Evolutionary conservation across 495 filamentous ascomycete species (phyloP).

Genomic region (Aspergillus wentii): DNA sequence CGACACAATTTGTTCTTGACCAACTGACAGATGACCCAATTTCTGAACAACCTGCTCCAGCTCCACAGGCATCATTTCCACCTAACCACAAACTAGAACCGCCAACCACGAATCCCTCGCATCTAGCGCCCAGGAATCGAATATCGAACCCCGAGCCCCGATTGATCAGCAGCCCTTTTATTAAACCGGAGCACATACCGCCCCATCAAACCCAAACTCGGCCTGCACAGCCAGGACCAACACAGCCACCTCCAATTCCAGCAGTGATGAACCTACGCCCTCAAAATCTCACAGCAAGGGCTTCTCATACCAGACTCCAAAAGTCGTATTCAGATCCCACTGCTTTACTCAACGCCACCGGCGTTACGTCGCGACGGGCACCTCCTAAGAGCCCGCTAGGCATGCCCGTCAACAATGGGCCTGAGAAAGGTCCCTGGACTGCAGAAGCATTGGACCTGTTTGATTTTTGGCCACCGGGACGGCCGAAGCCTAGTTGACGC

Average conservation of each 20-base stretch:
- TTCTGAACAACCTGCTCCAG: no score
- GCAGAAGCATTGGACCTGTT: constrained; percentile 56
- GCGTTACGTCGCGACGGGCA: constrained; percentile 9
- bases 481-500: constrained; percentile 28
- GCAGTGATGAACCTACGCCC: no score
- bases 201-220: no score
- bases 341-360: constrained; percentile 13
- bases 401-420: background rate
- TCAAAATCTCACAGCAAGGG: no score
- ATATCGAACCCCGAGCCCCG: no score
- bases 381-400: constrained; percentile 16
- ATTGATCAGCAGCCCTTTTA: no score
- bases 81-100: background rate
- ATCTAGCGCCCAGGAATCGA: no score
- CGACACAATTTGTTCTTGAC: constrained; percentile 28
- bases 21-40: constrained; percentile 17
- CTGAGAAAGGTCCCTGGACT: constrained; percentile 46
- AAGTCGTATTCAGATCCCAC: constrained; percentile 36
- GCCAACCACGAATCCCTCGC: no score
- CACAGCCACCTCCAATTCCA: no score
- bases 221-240: no score
- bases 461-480: constrained; percentile 46
- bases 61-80: no score
- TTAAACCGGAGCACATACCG: no score
- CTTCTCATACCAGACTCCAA: constrained; percentile 22